Percentiles rank a stretch among this genome's conserved stretches.
These are phyloP conservation scores for Fraxinus velutina DNA, from an alignment of 305 asterid species.

Conservation along the genomic window DNA sequence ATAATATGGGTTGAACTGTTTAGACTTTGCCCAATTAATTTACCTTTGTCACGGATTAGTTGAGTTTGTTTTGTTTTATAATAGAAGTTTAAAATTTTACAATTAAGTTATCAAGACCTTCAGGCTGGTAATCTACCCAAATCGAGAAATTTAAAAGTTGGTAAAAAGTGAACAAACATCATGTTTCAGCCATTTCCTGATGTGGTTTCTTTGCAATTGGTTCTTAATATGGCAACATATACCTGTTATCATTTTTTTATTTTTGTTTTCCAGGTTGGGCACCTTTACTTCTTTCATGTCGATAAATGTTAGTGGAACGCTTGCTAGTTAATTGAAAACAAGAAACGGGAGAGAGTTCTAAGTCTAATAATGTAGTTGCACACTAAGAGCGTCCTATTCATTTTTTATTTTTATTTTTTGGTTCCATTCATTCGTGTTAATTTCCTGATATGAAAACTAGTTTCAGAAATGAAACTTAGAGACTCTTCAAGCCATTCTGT, in stretches of 20 bases:
- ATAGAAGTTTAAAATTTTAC: neutral
- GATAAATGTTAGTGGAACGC: too few relatives aligned
- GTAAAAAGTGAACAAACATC: neutral
- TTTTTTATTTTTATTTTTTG: too few relatives aligned
- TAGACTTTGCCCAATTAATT: neutral
- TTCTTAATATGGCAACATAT: neutral
- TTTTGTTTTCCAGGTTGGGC: neutral
- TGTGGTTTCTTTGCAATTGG: neutral
- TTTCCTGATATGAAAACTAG: neutral
- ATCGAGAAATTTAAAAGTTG: neutral
- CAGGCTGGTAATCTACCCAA: neutral
- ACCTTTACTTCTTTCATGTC: neutral
- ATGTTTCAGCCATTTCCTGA: neutral
- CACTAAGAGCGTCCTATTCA: neutral
- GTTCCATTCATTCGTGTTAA: neutral
- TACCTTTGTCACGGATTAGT: neutral
- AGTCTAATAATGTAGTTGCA: neutral
- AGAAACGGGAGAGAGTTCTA: too few relatives aligned
- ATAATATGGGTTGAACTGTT: neutral
- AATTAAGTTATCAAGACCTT: neutral
- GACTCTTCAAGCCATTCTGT: neutral
- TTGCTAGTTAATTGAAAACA: too few relatives aligned
- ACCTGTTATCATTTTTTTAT: neutral
- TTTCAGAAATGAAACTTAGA: neutral
- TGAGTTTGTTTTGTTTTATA: neutral